These are phyloP conservation scores for Boletellus emodensis DNA, from an alignment of 768 basidiomycete species.

Conservation along the genomic window DNA sequence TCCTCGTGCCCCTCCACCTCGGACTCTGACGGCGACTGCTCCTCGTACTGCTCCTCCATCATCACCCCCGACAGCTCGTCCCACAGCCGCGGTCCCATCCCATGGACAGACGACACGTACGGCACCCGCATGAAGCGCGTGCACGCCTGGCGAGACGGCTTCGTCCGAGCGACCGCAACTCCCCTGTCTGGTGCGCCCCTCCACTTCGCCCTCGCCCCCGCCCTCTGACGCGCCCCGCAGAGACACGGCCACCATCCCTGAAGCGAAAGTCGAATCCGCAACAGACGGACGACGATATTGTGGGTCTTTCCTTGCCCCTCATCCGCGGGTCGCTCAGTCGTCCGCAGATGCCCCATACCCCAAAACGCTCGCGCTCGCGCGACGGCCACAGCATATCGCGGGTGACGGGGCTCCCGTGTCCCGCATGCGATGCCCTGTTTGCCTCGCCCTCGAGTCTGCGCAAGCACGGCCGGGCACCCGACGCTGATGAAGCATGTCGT, in stretches of 20 bases:
- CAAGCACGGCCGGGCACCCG: conserved; percentile 53
- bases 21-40: conserved; percentile 43
- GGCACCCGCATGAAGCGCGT: conserved; percentile 60
- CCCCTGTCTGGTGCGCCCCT: conserved; percentile 36
- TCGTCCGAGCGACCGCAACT: conserved; percentile 37
- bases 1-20: conserved; percentile 34
- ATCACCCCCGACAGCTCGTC: conserved; percentile 38
- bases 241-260: conserved; percentile 36
- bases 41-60: conserved; percentile 74
- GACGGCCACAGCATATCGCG: conserved; percentile 35
- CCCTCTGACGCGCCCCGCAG: conserved; percentile 10
- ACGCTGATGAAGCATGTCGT: conserved; percentile 64
- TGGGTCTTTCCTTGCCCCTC: conserved; percentile 23
- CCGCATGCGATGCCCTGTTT: conserved; percentile 72
- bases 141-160: conserved; percentile 65
- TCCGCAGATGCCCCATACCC: conserved; percentile 45
- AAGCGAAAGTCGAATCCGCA: conserved; percentile 44
- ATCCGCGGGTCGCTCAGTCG: conserved; percentile 10
- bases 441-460: conserved; percentile 53
- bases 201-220: neutral
- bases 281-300: conserved; percentile 39
- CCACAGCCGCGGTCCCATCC: conserved; percentile 15
- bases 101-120: conserved; percentile 48
- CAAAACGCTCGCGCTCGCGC: conserved; percentile 54
- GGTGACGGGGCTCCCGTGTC: conserved; percentile 58